phyloP scores from a whole-genome alignment of 2,329 filamentous ascomycete species.

The Xylaria sp. region DNA sequence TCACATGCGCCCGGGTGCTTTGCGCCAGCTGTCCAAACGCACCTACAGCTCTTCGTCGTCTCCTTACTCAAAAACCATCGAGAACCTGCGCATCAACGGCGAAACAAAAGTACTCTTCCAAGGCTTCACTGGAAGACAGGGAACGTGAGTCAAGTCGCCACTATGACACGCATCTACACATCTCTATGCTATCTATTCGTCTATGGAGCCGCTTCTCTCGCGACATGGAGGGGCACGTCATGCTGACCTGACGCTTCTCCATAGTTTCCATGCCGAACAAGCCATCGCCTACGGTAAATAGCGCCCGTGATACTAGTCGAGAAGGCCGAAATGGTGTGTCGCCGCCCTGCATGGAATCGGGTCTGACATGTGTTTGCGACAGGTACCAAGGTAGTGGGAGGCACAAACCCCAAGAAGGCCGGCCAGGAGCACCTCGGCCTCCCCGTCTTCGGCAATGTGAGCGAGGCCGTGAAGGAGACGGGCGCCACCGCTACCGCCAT shows the following conservation, averaged over 20 bases:
- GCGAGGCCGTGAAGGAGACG: conserved; percentile 88
- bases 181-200: background rate
- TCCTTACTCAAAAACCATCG: conserved; percentile 76
- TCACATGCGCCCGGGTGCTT: conserved; percentile 73
- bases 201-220: background rate
- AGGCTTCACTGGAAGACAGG: conserved; percentile 97
- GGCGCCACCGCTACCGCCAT: conserved; percentile 92
- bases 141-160: conserved; percentile 72
- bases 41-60: conserved; percentile 74
- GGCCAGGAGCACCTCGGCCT: conserved; percentile 87
- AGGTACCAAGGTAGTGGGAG: conserved; percentile 98
- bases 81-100: conserved; percentile 91
- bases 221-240: conserved; percentile 20
- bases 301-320: conserved; percentile 15
- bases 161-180: background rate
- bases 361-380: conserved; percentile 48
- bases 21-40: conserved; percentile 72
- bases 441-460: conserved; percentile 91
- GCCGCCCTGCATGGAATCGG: conserved; percentile 2
- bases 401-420: conserved; percentile 99
- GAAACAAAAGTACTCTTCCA: conserved; percentile 97
- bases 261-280: conserved; percentile 95
- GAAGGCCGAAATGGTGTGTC: background rate
- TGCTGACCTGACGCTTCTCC: conserved; percentile 47
- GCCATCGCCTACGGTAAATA: conserved; percentile 94